phyloP scores from a whole-genome alignment of 345 rosid genomes.

The Theobroma cacao region DNA sequence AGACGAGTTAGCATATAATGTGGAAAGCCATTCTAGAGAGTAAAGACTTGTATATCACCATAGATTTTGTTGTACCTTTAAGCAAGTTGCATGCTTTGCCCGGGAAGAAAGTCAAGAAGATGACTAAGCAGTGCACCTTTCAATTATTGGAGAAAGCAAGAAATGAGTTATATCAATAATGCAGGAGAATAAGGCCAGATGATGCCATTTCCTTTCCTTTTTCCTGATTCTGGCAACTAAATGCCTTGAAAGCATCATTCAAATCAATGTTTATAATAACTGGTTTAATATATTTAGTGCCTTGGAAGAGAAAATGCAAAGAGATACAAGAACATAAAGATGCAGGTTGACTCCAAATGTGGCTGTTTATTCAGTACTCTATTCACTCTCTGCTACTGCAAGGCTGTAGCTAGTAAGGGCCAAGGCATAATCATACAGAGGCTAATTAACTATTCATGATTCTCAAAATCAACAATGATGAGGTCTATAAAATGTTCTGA shows the following conservation, averaged over 20 bases:
- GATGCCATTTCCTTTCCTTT: too few species aligned
- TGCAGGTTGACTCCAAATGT: too few species aligned
- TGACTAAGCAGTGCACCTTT: too few species aligned
- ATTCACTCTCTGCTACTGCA: neutral
- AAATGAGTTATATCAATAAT: too few species aligned
- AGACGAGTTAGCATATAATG: neutral
- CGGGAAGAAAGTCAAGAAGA: too few species aligned
- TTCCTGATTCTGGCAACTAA: too few species aligned
- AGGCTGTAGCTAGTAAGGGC: neutral
- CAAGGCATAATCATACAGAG: neutral
- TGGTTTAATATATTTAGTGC: neutral
- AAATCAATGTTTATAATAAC: too few species aligned
- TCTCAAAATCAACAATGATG: neutral
- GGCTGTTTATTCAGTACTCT: neutral
- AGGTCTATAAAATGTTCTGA: neutral
- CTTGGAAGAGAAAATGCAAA: neutral
- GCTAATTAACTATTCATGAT: neutral
- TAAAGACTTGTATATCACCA: neutral
- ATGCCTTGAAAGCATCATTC: too few species aligned
- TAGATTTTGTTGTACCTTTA: neutral
- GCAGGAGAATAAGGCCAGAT: too few species aligned
- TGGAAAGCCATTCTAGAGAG: neutral
- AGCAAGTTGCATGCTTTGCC: neutral
- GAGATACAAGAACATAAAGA: too few species aligned
- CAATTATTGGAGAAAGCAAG: too few species aligned